Evolutionary conservation across 1,139 yeast genomes (phyloP), one percentile per base, ranked within the genome.

Genomic region (Diutina pseudorugosa): DNA sequence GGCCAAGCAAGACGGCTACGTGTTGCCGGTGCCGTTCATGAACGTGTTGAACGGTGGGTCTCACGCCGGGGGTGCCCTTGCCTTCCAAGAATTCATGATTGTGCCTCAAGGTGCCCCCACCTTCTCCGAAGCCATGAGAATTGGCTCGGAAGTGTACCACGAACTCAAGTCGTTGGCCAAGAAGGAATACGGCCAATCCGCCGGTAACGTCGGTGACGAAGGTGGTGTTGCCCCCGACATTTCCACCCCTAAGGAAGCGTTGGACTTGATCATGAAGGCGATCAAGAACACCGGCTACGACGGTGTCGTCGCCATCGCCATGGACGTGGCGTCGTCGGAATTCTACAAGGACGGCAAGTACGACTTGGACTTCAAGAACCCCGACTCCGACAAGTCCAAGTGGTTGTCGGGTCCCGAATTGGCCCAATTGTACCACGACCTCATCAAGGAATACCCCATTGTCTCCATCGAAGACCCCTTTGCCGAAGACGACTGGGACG

Each of bases 201-300:
- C 98, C 66, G 97, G 96, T 76, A 91, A 91, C 78, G 97, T 91
- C 69, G 98, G 98, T 82, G 98, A 91, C 75, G 97, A 91, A 80
- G 97, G 98, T 83, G 98, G 98, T 81, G 96, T 91, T 79, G 97
- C 97, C 65, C 98, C 98, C 72, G 87, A 88, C 75, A 83, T 91
- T 64, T 79, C 84, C 61, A 80, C 95, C 63, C 90, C 98, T 68
- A 87, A 82, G 72, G 97, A 91, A 80, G 97, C 97, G 62, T 79
- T 91, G 64, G 96, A 90, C 76, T 84, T 91, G 72, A 88, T 91
- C 71, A 79, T 82, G 64, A 83, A 75, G 60, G 88, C 97, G 68
- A 90, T 91, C 71, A 86, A 83, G 69, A 72, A 76, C 62, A 96
- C 97, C 61, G 98, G 98, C 67, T 89, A 90, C 85, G 83, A 82